Base-by-base conservation (phyloP, 495 filamentous ascomycete genomes). In the Xylaria flabelliformis region DNA sequence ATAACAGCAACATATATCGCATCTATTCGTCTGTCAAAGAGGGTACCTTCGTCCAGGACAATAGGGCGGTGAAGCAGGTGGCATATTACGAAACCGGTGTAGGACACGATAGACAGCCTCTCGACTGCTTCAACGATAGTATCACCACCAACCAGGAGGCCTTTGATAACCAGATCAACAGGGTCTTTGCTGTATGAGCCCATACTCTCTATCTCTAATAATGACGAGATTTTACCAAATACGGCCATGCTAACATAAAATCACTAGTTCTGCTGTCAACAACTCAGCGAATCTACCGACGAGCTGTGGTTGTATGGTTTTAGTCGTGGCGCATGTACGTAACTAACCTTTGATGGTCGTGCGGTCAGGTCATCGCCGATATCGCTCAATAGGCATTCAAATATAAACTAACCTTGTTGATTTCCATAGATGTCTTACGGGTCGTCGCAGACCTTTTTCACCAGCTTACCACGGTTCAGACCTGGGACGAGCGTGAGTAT, bases 241-340 rank as follows among this genome's bases (percentile, higher is more conserved):
- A 42, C 15, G 19, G 10, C 19, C 13, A 39, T 56, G 41, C 70
- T 72, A 61, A 72, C 53, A 24, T 13, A 61, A 6, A 1, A 32
- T 9, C 19, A 51, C 5, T 41, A 72, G 70, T 72, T 66, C 21
- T 72, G 70, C 51, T 72, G 70, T 17, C 62, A 72, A 67, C 70
- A 72, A 21, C 70, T 72, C 3, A 41, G 39, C 41, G 70, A 72
- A 24, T 3, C 53, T 21, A 72, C 70, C 26, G 72, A 73, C 46
- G 72, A 73, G 48, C n/a, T 73, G n/a, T 73, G 72, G 72, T 29
- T 73, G 21, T 73, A 64, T 36, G 72, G 72, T 6, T 73, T 65
- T 19, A 64, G 72, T 17, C 67, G 66, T 51, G 72, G 72, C 15
- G 72, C 72, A 26, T 73, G 64, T 73, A 70, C 32, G 72, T 69